Evolutionary conservation across 2,329 filamentous ascomycete species (phyloP).

Genomic region (Triangularia setosa): DNA sequence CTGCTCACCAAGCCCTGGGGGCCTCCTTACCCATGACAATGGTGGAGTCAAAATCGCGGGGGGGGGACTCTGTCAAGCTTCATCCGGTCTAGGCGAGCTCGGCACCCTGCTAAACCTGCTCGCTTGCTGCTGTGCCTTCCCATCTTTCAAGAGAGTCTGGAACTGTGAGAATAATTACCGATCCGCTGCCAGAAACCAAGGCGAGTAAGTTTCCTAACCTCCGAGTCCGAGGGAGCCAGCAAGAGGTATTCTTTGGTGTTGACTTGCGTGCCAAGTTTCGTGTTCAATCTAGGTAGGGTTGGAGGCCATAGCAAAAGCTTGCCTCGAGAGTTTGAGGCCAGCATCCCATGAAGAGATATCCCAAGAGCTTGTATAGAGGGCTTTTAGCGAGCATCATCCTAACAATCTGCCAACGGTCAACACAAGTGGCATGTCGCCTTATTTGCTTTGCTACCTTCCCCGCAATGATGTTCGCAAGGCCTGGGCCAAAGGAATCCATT

Average conservation of each 20-base stretch:
- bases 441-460: background rate
- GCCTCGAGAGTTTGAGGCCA: background rate
- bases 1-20: background rate
- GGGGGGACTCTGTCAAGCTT: background rate
- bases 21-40: background rate
- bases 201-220: slow-evolving; percentile 5
- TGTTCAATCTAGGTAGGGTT: background rate
- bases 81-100: background rate
- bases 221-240: background rate
- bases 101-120: background rate
- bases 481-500: background rate
- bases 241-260: background rate
- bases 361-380: background rate
- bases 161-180: background rate
- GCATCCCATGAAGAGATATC: background rate
- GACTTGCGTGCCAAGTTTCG: background rate
- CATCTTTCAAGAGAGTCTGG: background rate
- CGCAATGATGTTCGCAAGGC: slow-evolving; percentile 1
- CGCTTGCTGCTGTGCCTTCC: background rate
- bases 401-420: background rate
- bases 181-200: background rate
- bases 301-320: background rate
- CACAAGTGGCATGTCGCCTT: slow-evolving; percentile 1
- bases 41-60: background rate
- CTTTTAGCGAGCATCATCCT: background rate